Evolutionary conservation across 805 yeast species (phyloP).

Genomic region (Phaffomyces opuntiae): DNA sequence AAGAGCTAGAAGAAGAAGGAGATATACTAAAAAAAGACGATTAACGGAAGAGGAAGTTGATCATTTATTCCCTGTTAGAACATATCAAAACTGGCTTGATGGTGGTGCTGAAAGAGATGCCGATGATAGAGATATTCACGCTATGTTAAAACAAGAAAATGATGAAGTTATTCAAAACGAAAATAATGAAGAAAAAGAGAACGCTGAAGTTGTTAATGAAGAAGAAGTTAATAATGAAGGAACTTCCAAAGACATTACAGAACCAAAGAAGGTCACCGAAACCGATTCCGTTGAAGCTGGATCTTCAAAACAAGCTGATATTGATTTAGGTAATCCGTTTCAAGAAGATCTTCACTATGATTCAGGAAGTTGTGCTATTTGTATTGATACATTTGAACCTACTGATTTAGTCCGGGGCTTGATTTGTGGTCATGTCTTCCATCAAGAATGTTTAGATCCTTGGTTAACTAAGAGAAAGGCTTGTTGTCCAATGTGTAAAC

Average conservation of each 20-base stretch:
- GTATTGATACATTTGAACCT: conserved; percentile 58
- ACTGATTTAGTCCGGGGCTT: conserved; percentile 65
- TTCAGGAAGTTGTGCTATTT: conserved; percentile 72
- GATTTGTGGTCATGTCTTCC: conserved; percentile 80
- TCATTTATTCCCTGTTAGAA: conserved; percentile 47
- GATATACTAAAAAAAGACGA: conserved; percentile 42
- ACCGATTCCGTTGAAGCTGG: not conserved
- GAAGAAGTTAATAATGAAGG: not conserved
- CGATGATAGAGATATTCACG: conserved; percentile 36
- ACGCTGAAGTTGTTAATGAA: not conserved
- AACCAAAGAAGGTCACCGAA: not conserved
- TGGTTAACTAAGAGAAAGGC: conserved; percentile 74
- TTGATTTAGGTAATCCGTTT: conserved; percentile 19
- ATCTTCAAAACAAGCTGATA: conserved; percentile 2
- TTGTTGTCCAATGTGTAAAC: conserved; percentile 79
- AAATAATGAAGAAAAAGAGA: not conserved
- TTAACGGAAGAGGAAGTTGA: conserved; percentile 53
- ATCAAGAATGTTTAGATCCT: conserved; percentile 70
- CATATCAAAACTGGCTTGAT: conserved; percentile 53
- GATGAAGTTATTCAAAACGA: conserved; percentile 11
- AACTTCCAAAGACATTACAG: not conserved
- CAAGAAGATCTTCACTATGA: conserved; percentile 37
- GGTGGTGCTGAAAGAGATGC: conserved; percentile 52
- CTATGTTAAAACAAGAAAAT: conserved; percentile 31
- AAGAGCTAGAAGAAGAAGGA: conserved; percentile 31